Evolutionary conservation across 1,139 yeast species (phyloP).

Genomic region (Pichia sp.): DNA sequence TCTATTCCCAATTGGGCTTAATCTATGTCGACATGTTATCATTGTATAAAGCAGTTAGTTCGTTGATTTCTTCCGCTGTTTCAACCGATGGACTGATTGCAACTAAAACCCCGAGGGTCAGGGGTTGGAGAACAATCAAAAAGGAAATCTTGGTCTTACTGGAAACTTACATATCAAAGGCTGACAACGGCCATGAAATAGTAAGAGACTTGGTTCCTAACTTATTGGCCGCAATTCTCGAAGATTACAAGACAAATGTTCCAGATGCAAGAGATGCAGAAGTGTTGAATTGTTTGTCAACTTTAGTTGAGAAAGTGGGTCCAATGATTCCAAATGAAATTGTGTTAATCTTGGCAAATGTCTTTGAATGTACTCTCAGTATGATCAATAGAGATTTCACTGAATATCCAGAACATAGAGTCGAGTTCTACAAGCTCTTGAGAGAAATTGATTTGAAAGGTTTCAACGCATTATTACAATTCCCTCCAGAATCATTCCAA

Average conservation of each 20-base stretch:
- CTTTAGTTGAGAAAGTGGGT: slow-evolving; percentile 83
- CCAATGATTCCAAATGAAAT: slow-evolving; percentile 87
- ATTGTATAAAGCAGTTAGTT: slow-evolving; percentile 81
- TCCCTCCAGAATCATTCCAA: slow-evolving; percentile 90
- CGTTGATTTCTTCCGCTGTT: slow-evolving; percentile 80
- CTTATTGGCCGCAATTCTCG: slow-evolving; percentile 76
- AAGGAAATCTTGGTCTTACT: slow-evolving; percentile 87
- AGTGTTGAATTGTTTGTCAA: slow-evolving; percentile 90
- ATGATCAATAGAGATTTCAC: slow-evolving; percentile 95
- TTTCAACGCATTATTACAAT: slow-evolving; percentile 78
- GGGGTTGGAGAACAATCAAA: slow-evolving; percentile 93
- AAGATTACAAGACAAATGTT: slow-evolving; percentile 82
- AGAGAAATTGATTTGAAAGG: slow-evolving; percentile 82
- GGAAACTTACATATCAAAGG: slow-evolving; percentile 83
- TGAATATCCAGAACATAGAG: slow-evolving; percentile 97
- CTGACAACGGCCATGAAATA: slow-evolving; percentile 81
- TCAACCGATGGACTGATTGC: slow-evolving; percentile 81
- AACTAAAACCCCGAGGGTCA: slow-evolving; percentile 92
- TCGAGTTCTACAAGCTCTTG: slow-evolving; percentile 85
- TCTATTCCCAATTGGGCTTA: slow-evolving; percentile 79
- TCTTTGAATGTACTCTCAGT: slow-evolving; percentile 88
- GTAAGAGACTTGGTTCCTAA: slow-evolving; percentile 83
- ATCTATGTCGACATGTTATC: slow-evolving; percentile 89
- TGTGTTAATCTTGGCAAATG: slow-evolving; percentile 79
- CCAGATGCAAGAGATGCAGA: slow-evolving; percentile 98